Percentiles rank a stretch among this genome's conserved stretches.
Conservation (phyloP, 1,284 basidiomycete species). For the Cystobasidium slooffiae region DNA sequence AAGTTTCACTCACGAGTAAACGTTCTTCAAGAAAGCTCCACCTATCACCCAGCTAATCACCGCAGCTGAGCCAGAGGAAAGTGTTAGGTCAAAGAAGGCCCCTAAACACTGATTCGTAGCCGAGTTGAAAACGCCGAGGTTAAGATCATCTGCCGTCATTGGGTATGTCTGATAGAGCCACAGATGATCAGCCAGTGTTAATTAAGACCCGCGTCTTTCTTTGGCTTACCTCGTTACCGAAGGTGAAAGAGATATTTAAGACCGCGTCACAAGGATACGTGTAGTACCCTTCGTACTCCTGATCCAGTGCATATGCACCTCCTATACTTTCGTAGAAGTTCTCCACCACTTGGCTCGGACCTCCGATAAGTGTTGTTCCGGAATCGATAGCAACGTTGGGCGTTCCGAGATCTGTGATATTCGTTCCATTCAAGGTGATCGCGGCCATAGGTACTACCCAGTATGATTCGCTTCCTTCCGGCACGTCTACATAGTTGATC, state of each 20-base stretch:
- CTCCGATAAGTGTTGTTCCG: constrained; percentile 55
- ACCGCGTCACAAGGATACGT: constrained; percentile 51
- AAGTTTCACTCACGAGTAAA: constrained; percentile 55
- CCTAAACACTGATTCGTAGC: constrained; percentile 53
- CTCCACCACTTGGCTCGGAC: constrained; percentile 49
- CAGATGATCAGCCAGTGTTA: neutral
- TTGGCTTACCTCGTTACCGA: constrained; percentile 48
- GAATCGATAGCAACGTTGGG: constrained; percentile 55
- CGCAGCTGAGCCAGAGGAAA: constrained; percentile 62
- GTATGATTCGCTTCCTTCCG: constrained; percentile 55
- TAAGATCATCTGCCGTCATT: constrained; percentile 54
- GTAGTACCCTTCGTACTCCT: constrained; percentile 52
- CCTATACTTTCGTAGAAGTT: constrained; percentile 51
- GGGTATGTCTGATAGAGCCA: constrained; percentile 47
- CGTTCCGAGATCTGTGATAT: constrained; percentile 45
- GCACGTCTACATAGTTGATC: constrained; percentile 57
- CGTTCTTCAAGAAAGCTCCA: constrained; percentile 56
- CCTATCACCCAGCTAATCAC: constrained; percentile 61
- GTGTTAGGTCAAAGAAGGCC: constrained; percentile 53
- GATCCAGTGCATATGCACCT: constrained; percentile 51
- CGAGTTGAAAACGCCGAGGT: constrained; percentile 51
- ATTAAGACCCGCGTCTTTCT: neutral
- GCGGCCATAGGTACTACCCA: constrained; percentile 58
- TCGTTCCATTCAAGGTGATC: constrained; percentile 56
- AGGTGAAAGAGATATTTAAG: constrained; percentile 48